phyloP scores from a whole-genome alignment of 768 basidiomycete species.

The Erythrobasidium yunnanense region DNA sequence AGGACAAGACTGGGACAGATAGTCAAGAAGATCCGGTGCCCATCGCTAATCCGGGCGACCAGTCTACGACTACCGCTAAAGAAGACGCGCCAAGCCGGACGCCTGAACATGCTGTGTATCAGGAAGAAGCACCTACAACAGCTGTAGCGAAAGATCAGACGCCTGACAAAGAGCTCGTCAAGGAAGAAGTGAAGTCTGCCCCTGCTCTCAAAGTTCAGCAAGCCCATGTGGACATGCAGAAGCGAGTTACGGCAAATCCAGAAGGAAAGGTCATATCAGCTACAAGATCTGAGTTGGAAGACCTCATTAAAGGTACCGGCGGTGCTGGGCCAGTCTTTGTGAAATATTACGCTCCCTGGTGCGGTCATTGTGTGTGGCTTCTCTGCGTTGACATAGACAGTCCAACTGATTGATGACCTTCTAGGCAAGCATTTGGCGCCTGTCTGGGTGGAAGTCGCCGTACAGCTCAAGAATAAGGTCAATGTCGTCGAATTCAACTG shows the following conservation, averaged over 20 bases:
- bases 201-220: constrained; percentile 8
- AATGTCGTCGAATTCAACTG: constrained; percentile 82
- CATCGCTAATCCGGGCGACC: not conserved
- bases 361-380: constrained; percentile 96
- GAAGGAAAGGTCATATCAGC: constrained; percentile 17
- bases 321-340: constrained; percentile 52
- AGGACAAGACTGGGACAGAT: not conserved
- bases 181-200: not conserved
- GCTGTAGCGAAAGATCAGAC: not conserved
- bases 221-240: not conserved
- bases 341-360: constrained; percentile 56
- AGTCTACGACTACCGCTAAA: not conserved
- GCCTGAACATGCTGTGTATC: too few species aligned
- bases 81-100: not conserved
- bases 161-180: not conserved
- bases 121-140: not conserved
- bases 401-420: too few species aligned
- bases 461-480: constrained; percentile 57
- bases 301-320: not conserved
- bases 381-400: too few species aligned
- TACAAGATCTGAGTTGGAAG: not conserved
- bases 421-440: constrained; percentile 63
- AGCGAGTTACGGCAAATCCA: constrained; percentile 6
- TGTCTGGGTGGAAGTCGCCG: constrained; percentile 64
- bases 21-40: not conserved